Evolutionary conservation across 352 stramenopile genomes (phyloP), one percentile per base, ranked within the genome.

Genomic region (Elongisporangium undulatum): DNA sequence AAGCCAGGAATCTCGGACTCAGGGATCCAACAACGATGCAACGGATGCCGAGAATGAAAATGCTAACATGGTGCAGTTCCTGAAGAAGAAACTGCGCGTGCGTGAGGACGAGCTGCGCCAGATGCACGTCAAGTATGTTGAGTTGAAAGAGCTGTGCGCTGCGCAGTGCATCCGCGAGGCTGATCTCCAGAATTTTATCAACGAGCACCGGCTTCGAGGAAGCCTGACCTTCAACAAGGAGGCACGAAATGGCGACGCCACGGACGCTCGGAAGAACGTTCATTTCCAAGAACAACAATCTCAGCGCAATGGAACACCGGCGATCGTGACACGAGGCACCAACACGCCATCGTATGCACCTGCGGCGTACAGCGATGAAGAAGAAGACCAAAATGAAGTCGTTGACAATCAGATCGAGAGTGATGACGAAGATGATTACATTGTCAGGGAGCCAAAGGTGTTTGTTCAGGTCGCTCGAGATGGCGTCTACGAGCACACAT

Each of bases 121-220:
- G 24, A 85, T 72, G 0, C 75, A 88, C 23, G 67, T 72, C 29
- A 92, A 90, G 60, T 90, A 89, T 51, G 69, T 83, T 0, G 83
- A 92, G 52, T 61, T 92, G 9, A 90, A 90, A 56, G 83, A 92
- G 23, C 45, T 92, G 29, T 92, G 82, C 61, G 82, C 82, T 5
- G 73, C 79, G 5, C 80, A 92, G 61, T 92, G 80, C 17, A 80
- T 92, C 50, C 79, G 83, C 16, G 83, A 92, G 56, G 77, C 79
- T 2, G 83, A 87, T 58, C 39, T 92, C 24, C 83, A 90, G 59
- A 92, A 90, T 51, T 90, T 90, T 55, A 87, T 92, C 62, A 90
- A 90, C 45, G 83, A 90, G 45, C 80, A 92, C 53, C 83, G 83
- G 9, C 61, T 92, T 23, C 79, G 83, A 2, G 83, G 83, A 5